Evolutionary conservation across 192 early-diverging fungal species (phyloP), one percentile per base, ranked within the genome.

Genomic region (Backusella australiensis): DNA sequence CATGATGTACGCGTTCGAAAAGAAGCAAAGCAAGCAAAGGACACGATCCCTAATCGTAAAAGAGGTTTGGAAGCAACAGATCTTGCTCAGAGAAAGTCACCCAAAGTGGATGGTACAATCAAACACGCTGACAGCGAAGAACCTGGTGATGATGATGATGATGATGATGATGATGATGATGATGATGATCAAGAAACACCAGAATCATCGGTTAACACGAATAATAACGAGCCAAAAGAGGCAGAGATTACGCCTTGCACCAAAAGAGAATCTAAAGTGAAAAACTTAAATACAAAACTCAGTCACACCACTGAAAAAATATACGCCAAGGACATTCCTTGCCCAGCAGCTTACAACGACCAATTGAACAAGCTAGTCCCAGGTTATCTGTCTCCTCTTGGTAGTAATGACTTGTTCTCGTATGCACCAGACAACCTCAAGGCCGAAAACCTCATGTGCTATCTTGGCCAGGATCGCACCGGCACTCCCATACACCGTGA

Each of bases 361-460:
- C 8, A 46, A 34, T 19, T 82, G 0, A 14, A 66, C 9, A 26
- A 41, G 1, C 19, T 82, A 3, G 29, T 82, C 9, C 80, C 80
- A 35, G 38, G 26, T 1, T 82, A 70, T 53, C 41, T 82, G 12
- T 44, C 34, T 19, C 73, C 77, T n/a, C 29, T 75, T 53, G 80
- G 77, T 3, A 67, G 46, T 7, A 35, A 71, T 71, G 78, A 79
- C 56, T 15, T 80, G 3, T 73, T 75, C 69, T 59, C 69, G 7
- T 63, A 53, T 49, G 34, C 80, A 3, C 75, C 78, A 15, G 19
- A 72, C 34, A 9, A 67, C 9, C 63, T 83, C 3, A 44, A 69
- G 42, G 75, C 82, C 14, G 69, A 75, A 19, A 83, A 83, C 34
- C 42, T 83, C 4, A 79, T 83, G 82, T 75, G 74, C 6, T 83